These are phyloP conservation scores for Hypoxylon sp. DNA, from an alignment of 2,329 filamentous ascomycete genomes.

Conservation along the genomic window DNA sequence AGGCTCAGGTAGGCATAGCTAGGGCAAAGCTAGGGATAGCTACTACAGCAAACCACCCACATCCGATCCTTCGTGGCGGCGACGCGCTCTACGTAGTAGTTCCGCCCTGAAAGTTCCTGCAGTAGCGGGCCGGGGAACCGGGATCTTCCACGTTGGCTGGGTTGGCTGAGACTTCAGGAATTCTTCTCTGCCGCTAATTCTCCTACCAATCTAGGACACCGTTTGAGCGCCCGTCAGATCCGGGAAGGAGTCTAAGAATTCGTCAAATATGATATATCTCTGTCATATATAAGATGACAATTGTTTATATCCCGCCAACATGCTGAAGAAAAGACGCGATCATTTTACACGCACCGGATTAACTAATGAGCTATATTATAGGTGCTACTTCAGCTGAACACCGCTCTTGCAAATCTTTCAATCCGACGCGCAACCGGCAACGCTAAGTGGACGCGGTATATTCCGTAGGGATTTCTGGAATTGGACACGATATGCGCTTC, in stretches of 20 bases:
- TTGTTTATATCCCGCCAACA: slow-evolving; percentile 13
- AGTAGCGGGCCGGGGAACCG: slow-evolving; percentile 35
- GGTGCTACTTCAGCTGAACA: slow-evolving; percentile 25
- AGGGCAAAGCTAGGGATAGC: neutral
- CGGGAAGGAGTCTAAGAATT: slow-evolving; percentile 16
- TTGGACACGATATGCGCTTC: slow-evolving; percentile 24
- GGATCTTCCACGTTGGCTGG: slow-evolving; percentile 17
- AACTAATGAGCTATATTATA: slow-evolving; percentile 15
- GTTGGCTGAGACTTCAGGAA: slow-evolving; percentile 22
- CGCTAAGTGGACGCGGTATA: slow-evolving; percentile 6
- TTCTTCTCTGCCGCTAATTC: slow-evolving; percentile 14
- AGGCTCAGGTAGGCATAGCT: slow-evolving; percentile 2
- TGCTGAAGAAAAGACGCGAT: neutral
- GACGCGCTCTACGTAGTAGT: slow-evolving; percentile 4
- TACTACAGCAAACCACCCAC: slow-evolving; percentile 26
- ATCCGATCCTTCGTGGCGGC: slow-evolving; percentile 28
- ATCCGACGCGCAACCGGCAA: slow-evolving; percentile 2
- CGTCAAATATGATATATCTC: slow-evolving; percentile 9
- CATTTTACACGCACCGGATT: neutral
- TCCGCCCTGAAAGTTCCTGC: slow-evolving; percentile 39
- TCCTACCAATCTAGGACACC: slow-evolving; percentile 7
- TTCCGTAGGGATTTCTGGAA: slow-evolving; percentile 27
- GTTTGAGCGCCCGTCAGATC: slow-evolving; percentile 5
- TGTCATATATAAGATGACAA: neutral
- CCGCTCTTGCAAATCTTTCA: neutral